These are phyloP conservation scores for Coleophoma eucalyptorum DNA, from an alignment of 2,329 filamentous ascomycete genomes.

Conservation along the genomic window DNA sequence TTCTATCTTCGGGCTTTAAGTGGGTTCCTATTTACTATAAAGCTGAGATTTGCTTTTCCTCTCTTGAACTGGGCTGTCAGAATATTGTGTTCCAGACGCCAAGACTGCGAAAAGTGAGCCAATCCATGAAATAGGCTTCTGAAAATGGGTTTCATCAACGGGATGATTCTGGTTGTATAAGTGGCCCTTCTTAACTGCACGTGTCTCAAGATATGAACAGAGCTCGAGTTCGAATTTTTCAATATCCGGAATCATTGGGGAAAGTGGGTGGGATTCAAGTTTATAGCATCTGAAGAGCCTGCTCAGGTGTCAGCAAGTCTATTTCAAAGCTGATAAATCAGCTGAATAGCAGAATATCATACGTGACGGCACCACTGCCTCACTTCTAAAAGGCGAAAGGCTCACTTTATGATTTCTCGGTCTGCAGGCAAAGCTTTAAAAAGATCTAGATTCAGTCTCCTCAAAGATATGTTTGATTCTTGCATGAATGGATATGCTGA, in stretches of 20 bases:
- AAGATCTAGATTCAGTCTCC: background rate
- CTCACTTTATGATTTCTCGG: background rate
- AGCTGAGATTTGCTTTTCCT: background rate
- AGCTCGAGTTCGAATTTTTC: conserved; percentile 57
- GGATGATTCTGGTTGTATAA: background rate
- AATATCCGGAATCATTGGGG: conserved; percentile 61
- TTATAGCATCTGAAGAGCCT: conserved; percentile 56
- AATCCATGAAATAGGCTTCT: conserved; percentile 37
- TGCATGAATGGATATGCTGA: background rate
- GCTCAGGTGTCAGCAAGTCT: background rate
- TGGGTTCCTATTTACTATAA: too few relatives aligned
- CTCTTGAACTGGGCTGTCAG: conserved; percentile 41
- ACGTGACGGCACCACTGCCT: background rate
- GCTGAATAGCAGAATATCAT: background rate
- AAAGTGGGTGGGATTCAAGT: conserved; percentile 58
- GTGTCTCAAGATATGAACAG: conserved; percentile 58
- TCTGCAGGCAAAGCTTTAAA: background rate
- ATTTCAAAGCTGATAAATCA: background rate
- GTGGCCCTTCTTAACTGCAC: conserved; percentile 36
- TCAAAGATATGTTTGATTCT: background rate
- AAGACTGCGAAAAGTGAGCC: conserved; percentile 58
- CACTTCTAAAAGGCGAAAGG: background rate
- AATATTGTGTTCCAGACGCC: conserved; percentile 59
- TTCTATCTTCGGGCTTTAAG: background rate
- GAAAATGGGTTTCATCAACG: background rate